Evolutionary conservation across 768 basidiomycete genomes (phyloP).

Genomic region (Naganishia vaughanmartiniae): DNA sequence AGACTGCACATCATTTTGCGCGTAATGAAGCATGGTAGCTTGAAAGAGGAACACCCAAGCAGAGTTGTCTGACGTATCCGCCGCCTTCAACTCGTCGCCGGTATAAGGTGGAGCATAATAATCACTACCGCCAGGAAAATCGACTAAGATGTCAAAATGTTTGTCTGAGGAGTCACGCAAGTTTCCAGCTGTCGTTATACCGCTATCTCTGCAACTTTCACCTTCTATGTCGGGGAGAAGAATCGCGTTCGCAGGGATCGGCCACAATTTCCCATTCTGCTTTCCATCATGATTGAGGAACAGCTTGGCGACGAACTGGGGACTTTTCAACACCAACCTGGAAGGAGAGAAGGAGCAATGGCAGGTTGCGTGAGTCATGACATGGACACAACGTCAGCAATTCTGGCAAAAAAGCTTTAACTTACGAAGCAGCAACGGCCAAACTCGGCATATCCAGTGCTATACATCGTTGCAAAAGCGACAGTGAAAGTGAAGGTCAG

Average conservation of each 20-base stretch:
- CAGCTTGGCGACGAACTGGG: background rate
- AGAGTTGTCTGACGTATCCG: background rate
- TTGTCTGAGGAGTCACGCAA: background rate
- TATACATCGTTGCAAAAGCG: background rate
- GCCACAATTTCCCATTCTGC: background rate
- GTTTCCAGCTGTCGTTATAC: background rate
- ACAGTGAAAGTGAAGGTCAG: background rate
- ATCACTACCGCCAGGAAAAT: background rate
- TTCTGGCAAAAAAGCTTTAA: background rate
- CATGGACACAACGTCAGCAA: too few relatives aligned
- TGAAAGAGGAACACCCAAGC: constrained; percentile 3
- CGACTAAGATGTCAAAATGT: background rate
- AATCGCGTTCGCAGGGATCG: background rate
- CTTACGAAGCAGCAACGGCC: constrained; percentile 4
- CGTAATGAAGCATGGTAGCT: background rate
- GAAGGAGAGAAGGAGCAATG: background rate
- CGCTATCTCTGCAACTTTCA: background rate
- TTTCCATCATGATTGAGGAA: background rate
- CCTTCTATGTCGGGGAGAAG: background rate
- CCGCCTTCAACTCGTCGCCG: background rate
- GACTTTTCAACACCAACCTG: background rate
- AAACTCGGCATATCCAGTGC: background rate
- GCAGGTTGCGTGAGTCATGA: too few relatives aligned
- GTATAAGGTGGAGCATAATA: background rate
- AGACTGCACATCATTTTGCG: background rate